Evolutionary conservation across 257 asterid species (phyloP).

Genomic region (Ocimum tenuiflorum): DNA sequence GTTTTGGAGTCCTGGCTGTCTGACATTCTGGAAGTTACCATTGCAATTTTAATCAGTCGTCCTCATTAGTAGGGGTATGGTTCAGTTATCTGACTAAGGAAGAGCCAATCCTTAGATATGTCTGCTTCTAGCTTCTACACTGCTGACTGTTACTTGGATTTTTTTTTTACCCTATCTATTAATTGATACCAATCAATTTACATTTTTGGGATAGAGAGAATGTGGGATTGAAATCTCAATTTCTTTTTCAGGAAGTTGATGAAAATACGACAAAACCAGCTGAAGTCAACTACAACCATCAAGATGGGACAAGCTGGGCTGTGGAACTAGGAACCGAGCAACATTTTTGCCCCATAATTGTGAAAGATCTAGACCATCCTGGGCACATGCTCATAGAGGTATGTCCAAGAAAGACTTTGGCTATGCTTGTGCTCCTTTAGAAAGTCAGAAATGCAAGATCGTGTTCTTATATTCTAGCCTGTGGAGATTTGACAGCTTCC

Average conservation of each 20-base stretch:
- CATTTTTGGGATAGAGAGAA: neutral
- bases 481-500: neutral
- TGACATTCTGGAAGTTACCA: too few species aligned
- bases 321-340: constrained; percentile 55
- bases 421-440: neutral
- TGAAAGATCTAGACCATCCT: constrained; percentile 76
- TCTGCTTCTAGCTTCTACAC: too few species aligned
- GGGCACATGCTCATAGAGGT: constrained; percentile 93
- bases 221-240: constrained; percentile 4
- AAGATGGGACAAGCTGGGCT: constrained; percentile 88
- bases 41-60: too few species aligned
- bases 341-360: constrained; percentile 63
- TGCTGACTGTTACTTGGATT: too few species aligned
- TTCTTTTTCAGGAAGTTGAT: constrained; percentile 32
- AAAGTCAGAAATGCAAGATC: neutral
- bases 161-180: too few species aligned
- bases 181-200: neutral
- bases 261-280: constrained; percentile 26
- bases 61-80: too few species aligned
- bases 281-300: constrained; percentile 28
- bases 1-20: neutral
- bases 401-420: neutral
- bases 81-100: too few species aligned
- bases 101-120: too few species aligned
- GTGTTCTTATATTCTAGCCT: neutral